Evolutionary conservation across 805 yeast genomes (phyloP), one percentile per base, ranked within the genome.

Genomic region (Priceomyces haplophilus): DNA sequence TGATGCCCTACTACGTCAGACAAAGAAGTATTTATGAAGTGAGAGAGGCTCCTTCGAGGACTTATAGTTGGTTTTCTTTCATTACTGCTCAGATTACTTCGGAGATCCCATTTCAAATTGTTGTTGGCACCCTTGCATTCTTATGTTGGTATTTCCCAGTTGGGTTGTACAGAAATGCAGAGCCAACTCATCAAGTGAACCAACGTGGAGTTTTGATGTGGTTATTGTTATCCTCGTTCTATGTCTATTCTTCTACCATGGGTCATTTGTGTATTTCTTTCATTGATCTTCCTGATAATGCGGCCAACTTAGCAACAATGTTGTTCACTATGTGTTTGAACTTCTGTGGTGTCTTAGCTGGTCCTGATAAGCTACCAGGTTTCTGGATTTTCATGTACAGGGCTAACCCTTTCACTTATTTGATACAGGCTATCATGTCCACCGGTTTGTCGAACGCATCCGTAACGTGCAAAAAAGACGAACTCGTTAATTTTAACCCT

Each of bases 331-430:
- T 62, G 55, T 62, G 67, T 56, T 54, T 64, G 54, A 61, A 54
- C 32, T 63, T 63, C 57, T 61, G 68, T 60, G 69, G 69, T 54
- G 67, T 63, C 15, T 53, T 64, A 39, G 65, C 64, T 13, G 55
- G 56, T 12, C 63, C 52, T 4, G 52, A 47, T 57, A 54, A 49
- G 50, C 67, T 54, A 55, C 66, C 61, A 15, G 54, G 52, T 41
- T 69, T 54, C 62, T 79, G 90, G 89, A 68, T 75, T 34, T 85
- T 83, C 72, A 81, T 85, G 88, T 85, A 83, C 71, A 72, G 89
- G 58, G 75, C 71, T 15, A 73, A 76, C 80, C 48, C 93, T 13
- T 66, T 83, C 48, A 81, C 88, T 1, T 85, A 84, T 52, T 72
- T 83, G 65, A 67, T 85, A 41, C 57, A 83, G 76, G 82, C 79